Evolutionary conservation across 257 asterid species (phyloP), one percentile per base, ranked within the genome.

Genomic region (Agastache rugosa): DNA sequence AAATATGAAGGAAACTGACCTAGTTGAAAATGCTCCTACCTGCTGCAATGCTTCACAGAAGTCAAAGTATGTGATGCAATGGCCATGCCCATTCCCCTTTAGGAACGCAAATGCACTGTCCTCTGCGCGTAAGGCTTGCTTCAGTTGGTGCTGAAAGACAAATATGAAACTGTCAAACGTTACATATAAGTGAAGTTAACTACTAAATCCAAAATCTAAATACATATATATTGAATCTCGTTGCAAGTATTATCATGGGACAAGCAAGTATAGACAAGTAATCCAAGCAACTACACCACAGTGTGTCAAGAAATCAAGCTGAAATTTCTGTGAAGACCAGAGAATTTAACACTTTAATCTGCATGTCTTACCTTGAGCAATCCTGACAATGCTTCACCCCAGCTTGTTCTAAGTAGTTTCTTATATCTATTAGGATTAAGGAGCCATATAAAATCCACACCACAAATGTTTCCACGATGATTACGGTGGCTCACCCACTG

Each of bases 361-460:
- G 41, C 58, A 12, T 14, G 12, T 70, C 81, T 50, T 72, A 95
- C 99, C 99, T 87, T 95, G 78, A 95, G 91, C 97, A 95, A 89
- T 58, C 97, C 97, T 59, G 93, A 90, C 15, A 95, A 88, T n/a
- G 98, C 98, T 79, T 90, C 92, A 47, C 96, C 90, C 99, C 99
- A 95, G 80, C 97, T 95, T 67, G 93, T 87, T 88, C 85, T 87
- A 19, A 95, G 91, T 74, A 92, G 73, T 77, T 95, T 90, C 74
- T 90, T 75, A 76, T 95, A 90, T 75, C 92, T 83, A 67, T 92
- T 89, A 12, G 99, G 99, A 76, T 95, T 95, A 31, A 95, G 97
- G 84, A 95, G 99, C 99, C 99, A 95, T 82, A 95, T 95, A 63
- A 95, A 95, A 85, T 95, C 99, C 41, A 95, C 99, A 12, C 98